Percentiles rank a stretch among this genome's conserved stretches.
These are phyloP conservation scores for Leccinum imitatum DNA, from an alignment of 768 basidiomycete genomes.

Conservation along the genomic window DNA sequence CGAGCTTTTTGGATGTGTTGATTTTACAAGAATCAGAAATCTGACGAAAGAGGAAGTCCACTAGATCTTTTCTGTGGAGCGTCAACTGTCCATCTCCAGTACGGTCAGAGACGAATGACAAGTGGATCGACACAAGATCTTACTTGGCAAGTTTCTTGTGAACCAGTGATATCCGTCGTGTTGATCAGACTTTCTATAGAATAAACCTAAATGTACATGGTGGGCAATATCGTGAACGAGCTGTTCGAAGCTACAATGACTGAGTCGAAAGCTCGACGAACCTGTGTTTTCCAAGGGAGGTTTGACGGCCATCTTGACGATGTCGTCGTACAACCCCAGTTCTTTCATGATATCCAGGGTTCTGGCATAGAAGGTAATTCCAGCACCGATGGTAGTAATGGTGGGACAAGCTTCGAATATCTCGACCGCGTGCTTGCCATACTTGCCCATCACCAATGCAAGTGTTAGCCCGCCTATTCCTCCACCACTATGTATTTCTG, in stretches of 20 bases:
- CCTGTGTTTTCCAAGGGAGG: slow-evolving; percentile 21
- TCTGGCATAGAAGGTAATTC: neutral
- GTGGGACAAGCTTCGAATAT: neutral
- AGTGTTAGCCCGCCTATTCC: neutral
- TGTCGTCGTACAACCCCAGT: slow-evolving; percentile 39
- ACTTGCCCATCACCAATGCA: neutral
- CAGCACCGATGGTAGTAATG: neutral
- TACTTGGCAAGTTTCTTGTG: slow-evolving; percentile 27
- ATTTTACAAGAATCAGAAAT: slow-evolving; percentile 28
- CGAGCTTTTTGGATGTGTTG: slow-evolving; percentile 38
- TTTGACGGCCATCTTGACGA: slow-evolving; percentile 16
- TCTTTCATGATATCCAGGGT: neutral
- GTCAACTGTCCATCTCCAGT: slow-evolving; percentile 27
- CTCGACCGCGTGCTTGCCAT: neutral
- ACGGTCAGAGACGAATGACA: neutral
- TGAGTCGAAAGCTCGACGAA: slow-evolving; percentile 2
- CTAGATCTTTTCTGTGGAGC: slow-evolving; percentile 40
- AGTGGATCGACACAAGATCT: neutral
- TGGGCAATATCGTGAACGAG: neutral
- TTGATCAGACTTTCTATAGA: slow-evolving; percentile 36
- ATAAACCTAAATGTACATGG: slow-evolving; percentile 16
- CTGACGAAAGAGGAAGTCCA: slow-evolving; percentile 32
- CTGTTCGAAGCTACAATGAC: neutral
- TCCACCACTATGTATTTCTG: neutral
- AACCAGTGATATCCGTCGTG: slow-evolving; percentile 31